These are phyloP conservation scores for Penicillium alfredii DNA, from an alignment of 495 filamentous ascomycete species.

Conservation along the genomic window DNA sequence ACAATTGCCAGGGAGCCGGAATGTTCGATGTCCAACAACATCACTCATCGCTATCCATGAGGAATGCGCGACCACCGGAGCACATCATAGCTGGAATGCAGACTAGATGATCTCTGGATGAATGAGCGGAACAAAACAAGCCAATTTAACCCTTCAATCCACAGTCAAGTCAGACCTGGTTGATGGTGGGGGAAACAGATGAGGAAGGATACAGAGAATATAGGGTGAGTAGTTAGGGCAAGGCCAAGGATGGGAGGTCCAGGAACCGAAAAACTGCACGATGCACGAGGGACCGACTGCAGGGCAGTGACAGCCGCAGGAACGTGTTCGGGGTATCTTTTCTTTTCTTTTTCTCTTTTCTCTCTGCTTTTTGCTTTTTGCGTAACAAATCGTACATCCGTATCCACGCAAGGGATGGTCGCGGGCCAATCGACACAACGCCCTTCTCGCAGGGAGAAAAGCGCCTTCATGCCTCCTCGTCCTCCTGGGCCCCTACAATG, in stretches of 20 bases:
- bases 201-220: too few relatives aligned
- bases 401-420: slow-evolving; percentile 38
- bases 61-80: slow-evolving; percentile 25
- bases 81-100: slow-evolving; percentile 33
- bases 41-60: slow-evolving; percentile 13
- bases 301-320: slow-evolving; percentile 35
- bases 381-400: too few relatives aligned
- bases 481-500: slow-evolving; percentile 67
- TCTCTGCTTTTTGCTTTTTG: too few relatives aligned
- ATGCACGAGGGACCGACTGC: slow-evolving; percentile 29
- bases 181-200: too few relatives aligned
- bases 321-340: slow-evolving; percentile 39
- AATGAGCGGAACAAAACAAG: slow-evolving; percentile 5
- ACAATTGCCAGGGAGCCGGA: slow-evolving; percentile 30
- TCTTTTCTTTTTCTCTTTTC: too few relatives aligned
- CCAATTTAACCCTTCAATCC: slow-evolving; percentile 15
- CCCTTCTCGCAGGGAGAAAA: slow-evolving; percentile 34
- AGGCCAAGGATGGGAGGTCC: too few relatives aligned
- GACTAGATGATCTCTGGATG: slow-evolving; percentile 15
- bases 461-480: slow-evolving; percentile 51
- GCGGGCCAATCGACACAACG: slow-evolving; percentile 17
- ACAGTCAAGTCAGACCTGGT: too few relatives aligned
- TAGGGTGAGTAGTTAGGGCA: too few relatives aligned
- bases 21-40: slow-evolving; percentile 31
- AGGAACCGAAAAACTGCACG: slow-evolving; percentile 18